Base-by-base conservation (phyloP, 495 filamentous ascomycete species). In the Apodospora peruviana region DNA sequence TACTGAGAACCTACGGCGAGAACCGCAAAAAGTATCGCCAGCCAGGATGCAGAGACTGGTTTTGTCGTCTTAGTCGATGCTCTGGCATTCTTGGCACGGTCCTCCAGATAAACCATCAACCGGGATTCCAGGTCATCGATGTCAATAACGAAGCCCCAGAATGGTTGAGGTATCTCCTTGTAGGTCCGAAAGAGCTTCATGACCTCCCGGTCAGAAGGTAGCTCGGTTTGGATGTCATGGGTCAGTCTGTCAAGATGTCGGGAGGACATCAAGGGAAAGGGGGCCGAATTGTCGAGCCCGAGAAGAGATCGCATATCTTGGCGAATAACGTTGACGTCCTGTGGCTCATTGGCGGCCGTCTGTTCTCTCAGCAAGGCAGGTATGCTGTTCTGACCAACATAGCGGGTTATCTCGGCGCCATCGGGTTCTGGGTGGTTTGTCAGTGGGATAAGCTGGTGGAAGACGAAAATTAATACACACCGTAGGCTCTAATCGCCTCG, bases 1-100 rank as follows among this genome's bases (percentile, higher is more conserved):
- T 84, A 90, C 61, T 93, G 88, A n/a, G 83, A 86, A 14, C 86
- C 87, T 24, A 87, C 87, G 0, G 86, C 88, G 21, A 93, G 72
- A 0, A 88, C 82, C 4, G 86, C 86, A 63, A 91, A 91, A 5
- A 91, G 68, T 20, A 90, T 74, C 9, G 85, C 85, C 8, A 91
- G 75, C 82, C 67, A 90, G 58, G 67, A 80, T 62, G 65, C 84
- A 55, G 58, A 88, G 67, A 76, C 83, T 65, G 65, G 77, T 40
- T 69, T 77, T 14, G 67, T 69, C 14, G 70, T 69, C 43, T 73
- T 73, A 45, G 66, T 71, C 0, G 65, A 59, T 57, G 76, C 57
- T 58, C 74, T 58, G 60, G 73, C 68, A 61, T 70, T 74, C 49
- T 74, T 75, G 29, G 76, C 77, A 43, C 87, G 74, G 48, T 84